Base-by-base conservation (phyloP, 2,329 filamentous ascomycete genomes). In the Pseudonectria foliicola region DNA sequence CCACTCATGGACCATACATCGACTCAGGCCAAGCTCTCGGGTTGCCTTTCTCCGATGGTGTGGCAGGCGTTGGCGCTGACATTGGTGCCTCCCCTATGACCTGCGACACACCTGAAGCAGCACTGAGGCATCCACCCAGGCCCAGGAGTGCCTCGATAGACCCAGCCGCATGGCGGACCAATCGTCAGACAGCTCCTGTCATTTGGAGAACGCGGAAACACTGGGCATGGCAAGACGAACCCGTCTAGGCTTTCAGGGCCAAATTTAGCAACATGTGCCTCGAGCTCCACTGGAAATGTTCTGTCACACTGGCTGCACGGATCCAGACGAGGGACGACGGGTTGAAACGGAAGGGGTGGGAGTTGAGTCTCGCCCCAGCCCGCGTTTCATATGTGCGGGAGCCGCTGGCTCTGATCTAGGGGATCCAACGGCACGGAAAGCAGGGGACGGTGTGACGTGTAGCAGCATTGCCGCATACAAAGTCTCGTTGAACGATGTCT, bases 381-480 rank as follows among this genome's bases (percentile, higher is more conserved):
- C 34, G 33, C 27, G 49, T 52, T 52, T 52, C 47, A 52, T 46
- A 52, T 44, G 40, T 47, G 41, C 47, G 45, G 40, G 40, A 48
- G 41, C 37, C 38, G 35, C 40, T 25, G 33, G 31, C 29, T 13
- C 42, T 29, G 34, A 25, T 32, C 45, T 37, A 13, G 18, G 44
- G 32, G 40, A 49, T 42, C 49, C 49, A 51, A 52, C 49, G 37
- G 33, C 25, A 33, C 10, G 14, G 13, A 21, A 21, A 12, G 27
- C 23, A 29, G 35, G 35, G 48, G 45, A 52, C 49, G 49, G 44
- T 52, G 49, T 52, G 49, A 53, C 42, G 49, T 34, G 33, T 37
- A 53, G 44, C 49, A 51, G 46, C 48, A 49, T 44, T n/a, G 23
- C 8, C 46, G 49, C 53, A 46, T 48, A 44, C 8, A 6, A 5